Percentiles rank a stretch among this genome's conserved stretches.
These are phyloP conservation scores for Colletotrichum truncatum DNA, from an alignment of 2,329 filamentous ascomycete genomes.

Conservation along the genomic window DNA sequence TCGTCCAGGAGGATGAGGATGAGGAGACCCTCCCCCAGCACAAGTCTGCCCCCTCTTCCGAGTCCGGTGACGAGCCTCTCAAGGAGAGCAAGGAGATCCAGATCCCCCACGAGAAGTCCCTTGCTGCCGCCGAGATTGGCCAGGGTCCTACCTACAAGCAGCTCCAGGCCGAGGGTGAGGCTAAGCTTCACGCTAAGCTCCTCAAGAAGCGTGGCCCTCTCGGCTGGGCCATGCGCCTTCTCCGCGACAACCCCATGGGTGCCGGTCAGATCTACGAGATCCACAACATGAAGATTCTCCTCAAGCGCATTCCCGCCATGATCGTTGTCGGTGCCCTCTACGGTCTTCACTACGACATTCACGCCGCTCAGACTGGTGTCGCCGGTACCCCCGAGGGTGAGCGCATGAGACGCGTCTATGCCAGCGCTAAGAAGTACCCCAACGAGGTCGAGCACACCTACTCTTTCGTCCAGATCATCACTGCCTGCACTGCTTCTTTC, in stretches of 20 bases:
- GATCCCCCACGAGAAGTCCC: slow-evolving; percentile 38
- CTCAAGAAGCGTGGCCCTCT: slow-evolving; percentile 71
- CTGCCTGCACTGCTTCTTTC: slow-evolving; percentile 77
- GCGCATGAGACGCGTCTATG: slow-evolving; percentile 76
- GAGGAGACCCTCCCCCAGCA: slow-evolving; percentile 38
- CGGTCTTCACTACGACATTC: slow-evolving; percentile 84
- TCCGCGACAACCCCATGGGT: slow-evolving; percentile 78
- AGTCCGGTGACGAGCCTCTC: slow-evolving; percentile 52
- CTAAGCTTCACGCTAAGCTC: slow-evolving; percentile 70
- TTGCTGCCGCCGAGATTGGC: slow-evolving; percentile 52
- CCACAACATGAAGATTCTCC: slow-evolving; percentile 71
- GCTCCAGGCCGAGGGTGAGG: slow-evolving; percentile 64
- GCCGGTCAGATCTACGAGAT: slow-evolving; percentile 78
- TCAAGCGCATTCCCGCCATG: slow-evolving; percentile 75
- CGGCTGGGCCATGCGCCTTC: slow-evolving; percentile 84
- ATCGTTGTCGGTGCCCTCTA: slow-evolving; percentile 73
- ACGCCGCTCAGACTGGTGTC: slow-evolving; percentile 77
- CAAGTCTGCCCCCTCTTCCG: slow-evolving; percentile 35
- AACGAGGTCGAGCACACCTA: slow-evolving; percentile 78
- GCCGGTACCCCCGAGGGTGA: slow-evolving; percentile 76
- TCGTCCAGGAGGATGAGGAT: slow-evolving; percentile 73
- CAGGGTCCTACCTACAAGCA: slow-evolving; percentile 68
- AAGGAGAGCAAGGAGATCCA: slow-evolving; percentile 47
- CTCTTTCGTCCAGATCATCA: slow-evolving; percentile 73
- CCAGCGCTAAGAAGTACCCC: slow-evolving; percentile 69